These are phyloP conservation scores for Candida insectorum DNA, from an alignment of 805 yeast genomes.

Conservation along the genomic window DNA sequence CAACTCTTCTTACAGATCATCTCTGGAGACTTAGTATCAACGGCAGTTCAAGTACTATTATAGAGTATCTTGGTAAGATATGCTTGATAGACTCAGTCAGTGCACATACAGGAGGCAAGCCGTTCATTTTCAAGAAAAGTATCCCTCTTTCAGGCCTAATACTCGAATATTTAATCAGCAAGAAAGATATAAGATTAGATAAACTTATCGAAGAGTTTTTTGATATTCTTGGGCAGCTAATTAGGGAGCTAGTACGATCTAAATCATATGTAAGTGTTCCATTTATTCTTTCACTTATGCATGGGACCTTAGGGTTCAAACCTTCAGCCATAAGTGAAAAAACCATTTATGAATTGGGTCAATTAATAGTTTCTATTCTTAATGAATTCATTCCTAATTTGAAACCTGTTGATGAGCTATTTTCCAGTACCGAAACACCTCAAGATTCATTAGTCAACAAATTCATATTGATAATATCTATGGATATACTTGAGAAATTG, in stretches of 20 bases:
- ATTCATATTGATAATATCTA: slow-evolving; percentile 45
- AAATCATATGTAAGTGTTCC: slow-evolving; percentile 40
- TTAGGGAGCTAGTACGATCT: slow-evolving; percentile 24
- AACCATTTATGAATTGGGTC: slow-evolving; percentile 20
- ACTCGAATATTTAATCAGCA: slow-evolving; percentile 39
- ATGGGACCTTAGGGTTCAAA: slow-evolving; percentile 53
- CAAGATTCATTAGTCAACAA: slow-evolving; percentile 36
- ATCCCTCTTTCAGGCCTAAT: slow-evolving; percentile 35
- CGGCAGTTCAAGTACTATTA: slow-evolving; percentile 31
- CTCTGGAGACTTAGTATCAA: slow-evolving; percentile 34
- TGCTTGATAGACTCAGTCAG: slow-evolving; percentile 18
- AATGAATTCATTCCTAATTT: slow-evolving; percentile 11
- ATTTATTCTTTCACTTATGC: slow-evolving; percentile 55
- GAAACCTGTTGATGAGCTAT: slow-evolving; percentile 16
- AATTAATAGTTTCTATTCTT: slow-evolving; percentile 15
- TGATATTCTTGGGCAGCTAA: slow-evolving; percentile 17
- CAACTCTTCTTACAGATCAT: slow-evolving; percentile 31
- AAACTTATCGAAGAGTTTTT: slow-evolving; percentile 42
- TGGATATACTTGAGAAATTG: slow-evolving; percentile 56
- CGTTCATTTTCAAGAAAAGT: slow-evolving; percentile 20
- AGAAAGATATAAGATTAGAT: slow-evolving; percentile 49
- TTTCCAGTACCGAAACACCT: slow-evolving; percentile 6
- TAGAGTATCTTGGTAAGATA: slow-evolving; percentile 29
- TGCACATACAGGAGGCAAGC: slow-evolving; percentile 12
- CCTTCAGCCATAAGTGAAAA: slow-evolving; percentile 54